Evolutionary conservation across 768 basidiomycete species (phyloP), one percentile per base, ranked within the genome.

Genomic region (Lactarius trivialis): DNA sequence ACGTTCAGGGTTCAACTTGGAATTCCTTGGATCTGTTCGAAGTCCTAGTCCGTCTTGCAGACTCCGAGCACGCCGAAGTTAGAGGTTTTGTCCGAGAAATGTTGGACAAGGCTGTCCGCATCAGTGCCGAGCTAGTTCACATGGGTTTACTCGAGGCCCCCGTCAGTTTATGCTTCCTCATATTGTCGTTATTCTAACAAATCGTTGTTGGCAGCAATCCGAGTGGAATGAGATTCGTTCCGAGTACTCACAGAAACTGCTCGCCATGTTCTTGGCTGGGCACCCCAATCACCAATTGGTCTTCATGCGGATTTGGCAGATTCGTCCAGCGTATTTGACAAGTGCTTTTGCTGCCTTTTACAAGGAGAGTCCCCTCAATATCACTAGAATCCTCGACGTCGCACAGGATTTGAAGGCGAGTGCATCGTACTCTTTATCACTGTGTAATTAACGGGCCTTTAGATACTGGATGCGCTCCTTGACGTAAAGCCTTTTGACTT

Each of bases 221-320:
- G 81, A 85, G 6, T 97, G 96, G 91, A 91, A 89, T 68, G 85
- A 91, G 24, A 86, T 92, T 53, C 88, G 94, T 24, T 74, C 83
- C n/a, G 92, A 93, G 67, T 91, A 98, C 73, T 85, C 91, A 2
- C 84, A 87, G 61, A 88, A 89, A 67, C 78, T 98, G 15, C 79
- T 98, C 55, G 81, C 85, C 39, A 90, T 93, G 85, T 98, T 98
- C 77, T 79, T 98, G 45, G 87, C 86, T 21, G 91, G 93, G 17
- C 91, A 95, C 70, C 93, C 94, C 8, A 94, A 94, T 68, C 93
- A 97, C 69, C 93, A 97, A 67, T 83, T 99, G 11, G 94, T 98
- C 60, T 98, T 98, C 77, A 93, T 96, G 85, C 84, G 93, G 53
- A 85, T 99, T 59, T 95, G 92, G 89, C 91, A 95, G 70, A 88